Evolutionary conservation across 2,329 filamentous ascomycete species (phyloP).

Genomic region (Elsinoe perseae): DNA sequence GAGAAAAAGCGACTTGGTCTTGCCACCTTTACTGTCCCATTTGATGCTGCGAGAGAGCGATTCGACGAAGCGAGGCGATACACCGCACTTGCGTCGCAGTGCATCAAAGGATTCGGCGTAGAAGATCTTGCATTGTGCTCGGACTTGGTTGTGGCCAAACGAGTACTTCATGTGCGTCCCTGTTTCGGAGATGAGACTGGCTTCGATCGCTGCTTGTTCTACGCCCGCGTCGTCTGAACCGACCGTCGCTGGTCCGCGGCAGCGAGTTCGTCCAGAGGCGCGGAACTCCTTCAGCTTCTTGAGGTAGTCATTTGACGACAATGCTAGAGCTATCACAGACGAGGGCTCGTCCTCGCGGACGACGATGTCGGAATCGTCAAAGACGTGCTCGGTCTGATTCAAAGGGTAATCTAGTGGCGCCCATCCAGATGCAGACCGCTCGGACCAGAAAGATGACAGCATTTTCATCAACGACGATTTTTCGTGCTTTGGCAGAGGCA

Average conservation of each 20-base stretch:
- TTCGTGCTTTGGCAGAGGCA: slow-evolving; percentile 84
- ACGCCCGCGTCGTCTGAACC: slow-evolving; percentile 17
- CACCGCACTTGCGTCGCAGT: slow-evolving; percentile 81
- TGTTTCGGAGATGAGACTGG: slow-evolving; percentile 72
- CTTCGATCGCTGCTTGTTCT: slow-evolving; percentile 70
- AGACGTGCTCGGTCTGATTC: slow-evolving; percentile 77
- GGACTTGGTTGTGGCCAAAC: slow-evolving; percentile 86
- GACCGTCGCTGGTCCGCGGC: slow-evolving; percentile 23
- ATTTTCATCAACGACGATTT: slow-evolving; percentile 92
- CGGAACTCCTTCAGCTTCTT: slow-evolving; percentile 66
- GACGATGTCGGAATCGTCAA: slow-evolving; percentile 94
- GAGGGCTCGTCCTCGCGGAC: slow-evolving; percentile 96
- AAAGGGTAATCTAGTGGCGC: slow-evolving; percentile 85
- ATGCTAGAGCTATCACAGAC: slow-evolving; percentile 85
- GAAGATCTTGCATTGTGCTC: slow-evolving; percentile 97
- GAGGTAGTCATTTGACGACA: slow-evolving; percentile 81
- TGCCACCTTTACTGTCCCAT: slow-evolving; percentile 96
- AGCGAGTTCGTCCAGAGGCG: slow-evolving; percentile 4
- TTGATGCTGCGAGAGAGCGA: slow-evolving; percentile 91
- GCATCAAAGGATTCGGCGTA: slow-evolving; percentile 98
- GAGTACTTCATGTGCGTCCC: slow-evolving; percentile 95
- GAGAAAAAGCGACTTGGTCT: slow-evolving; percentile 93
- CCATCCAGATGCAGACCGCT: slow-evolving; percentile 94
- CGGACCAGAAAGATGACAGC: slow-evolving; percentile 96
- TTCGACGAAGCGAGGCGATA: slow-evolving; percentile 88